A percentile compares a stretch with the other conserved stretches of the same genome.
These are phyloP conservation scores for Phoenix dactylifera DNA, from an alignment of 176 grass and related monocot genomes.

Conservation along the genomic window DNA sequence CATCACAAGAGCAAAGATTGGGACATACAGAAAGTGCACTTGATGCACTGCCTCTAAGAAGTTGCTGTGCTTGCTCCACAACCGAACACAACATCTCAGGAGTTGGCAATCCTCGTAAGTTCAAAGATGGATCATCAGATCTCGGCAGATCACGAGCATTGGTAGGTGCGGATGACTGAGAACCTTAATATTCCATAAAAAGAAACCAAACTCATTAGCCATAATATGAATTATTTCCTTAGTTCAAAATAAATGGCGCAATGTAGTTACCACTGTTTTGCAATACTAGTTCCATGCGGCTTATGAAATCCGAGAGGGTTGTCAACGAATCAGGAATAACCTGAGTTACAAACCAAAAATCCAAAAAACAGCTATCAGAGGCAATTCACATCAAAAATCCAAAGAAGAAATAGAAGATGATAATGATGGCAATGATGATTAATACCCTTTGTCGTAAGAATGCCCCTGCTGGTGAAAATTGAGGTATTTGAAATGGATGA, in stretches of 20 bases:
- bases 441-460: conserved; percentile 46
- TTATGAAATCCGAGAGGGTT: conserved; percentile 64
- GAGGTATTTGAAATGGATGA: conserved; percentile 67
- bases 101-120: conserved; percentile 46
- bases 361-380: background rate
- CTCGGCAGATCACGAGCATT: conserved; percentile 32
- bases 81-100: conserved; percentile 69
- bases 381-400: conserved; percentile 8
- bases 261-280: conserved; percentile 52
- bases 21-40: conserved; percentile 74
- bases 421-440: too few species aligned
- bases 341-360: conserved; percentile 28
- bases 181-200: conserved; percentile 31
- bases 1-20: conserved; percentile 10
- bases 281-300: conserved; percentile 56
- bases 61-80: conserved; percentile 52
- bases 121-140: conserved; percentile 31
- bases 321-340: conserved; percentile 79
- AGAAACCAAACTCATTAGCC: conserved; percentile 15
- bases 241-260: background rate
- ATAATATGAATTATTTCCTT: conserved; percentile 6
- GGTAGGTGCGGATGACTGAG: conserved; percentile 32
- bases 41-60: conserved; percentile 55
- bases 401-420: conserved; percentile 1
- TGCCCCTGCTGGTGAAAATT: conserved; percentile 30